phyloP scores from a whole-genome alignment of 768 basidiomycete species.

The Rossbeevera mucosa region DNA sequence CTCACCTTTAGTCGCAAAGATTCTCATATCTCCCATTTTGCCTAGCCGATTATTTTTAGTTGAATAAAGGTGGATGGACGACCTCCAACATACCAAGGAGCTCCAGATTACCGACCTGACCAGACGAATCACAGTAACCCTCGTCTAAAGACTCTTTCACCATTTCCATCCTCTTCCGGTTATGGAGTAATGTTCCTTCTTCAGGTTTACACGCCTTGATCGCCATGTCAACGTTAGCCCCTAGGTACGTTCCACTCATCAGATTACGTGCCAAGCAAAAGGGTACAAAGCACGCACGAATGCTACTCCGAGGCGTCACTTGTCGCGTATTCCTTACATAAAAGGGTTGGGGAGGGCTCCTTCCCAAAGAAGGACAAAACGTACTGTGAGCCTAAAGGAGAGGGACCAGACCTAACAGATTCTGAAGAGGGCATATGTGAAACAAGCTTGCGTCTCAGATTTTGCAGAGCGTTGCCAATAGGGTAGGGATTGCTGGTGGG shows the following conservation, averaged over 20 bases:
- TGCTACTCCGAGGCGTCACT: conserved; percentile 41
- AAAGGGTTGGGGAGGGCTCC: not conserved
- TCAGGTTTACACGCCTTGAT: conserved; percentile 71
- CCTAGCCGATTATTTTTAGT: conserved; percentile 35
- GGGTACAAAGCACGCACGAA: conserved; percentile 30
- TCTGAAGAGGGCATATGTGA: conserved; percentile 20
- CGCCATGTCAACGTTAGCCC: conserved; percentile 68
- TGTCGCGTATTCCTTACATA: conserved; percentile 17
- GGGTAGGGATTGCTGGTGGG: conserved; percentile 2
- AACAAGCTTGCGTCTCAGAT: conserved; percentile 24
- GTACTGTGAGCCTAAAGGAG: conserved; percentile 19
- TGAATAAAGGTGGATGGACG: not conserved
- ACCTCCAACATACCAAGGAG: conserved; percentile 46
- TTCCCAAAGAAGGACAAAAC: not conserved
- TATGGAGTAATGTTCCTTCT: conserved; percentile 54
- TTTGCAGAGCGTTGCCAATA: conserved; percentile 22
- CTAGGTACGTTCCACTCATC: conserved; percentile 7
- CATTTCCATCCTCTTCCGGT: conserved; percentile 62
- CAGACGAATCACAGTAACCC: conserved; percentile 78
- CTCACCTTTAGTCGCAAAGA: conserved; percentile 62
- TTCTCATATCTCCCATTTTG: conserved; percentile 55
- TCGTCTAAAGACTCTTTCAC: conserved; percentile 75
- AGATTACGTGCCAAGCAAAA: not conserved
- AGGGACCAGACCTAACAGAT: conserved; percentile 8
- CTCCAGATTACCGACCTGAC: conserved; percentile 54